Percentiles rank a stretch among this genome's conserved stretches.
phyloP scores from a whole-genome alignment of 2,329 filamentous ascomycete species.

The Chrysoporthe cubensis region DNA sequence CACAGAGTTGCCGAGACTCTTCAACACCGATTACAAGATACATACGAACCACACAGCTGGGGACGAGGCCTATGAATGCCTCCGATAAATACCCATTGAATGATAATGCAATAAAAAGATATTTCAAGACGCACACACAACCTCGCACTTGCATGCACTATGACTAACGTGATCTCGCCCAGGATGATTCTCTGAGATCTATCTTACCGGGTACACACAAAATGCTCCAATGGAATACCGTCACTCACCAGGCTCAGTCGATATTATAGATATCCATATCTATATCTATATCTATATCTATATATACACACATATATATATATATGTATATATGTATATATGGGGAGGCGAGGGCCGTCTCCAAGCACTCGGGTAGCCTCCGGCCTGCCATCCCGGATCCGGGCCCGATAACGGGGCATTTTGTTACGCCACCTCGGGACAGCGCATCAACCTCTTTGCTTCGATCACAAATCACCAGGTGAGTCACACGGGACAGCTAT shows the following conservation, averaged over 20 bases:
- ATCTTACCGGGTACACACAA: too few relatives aligned
- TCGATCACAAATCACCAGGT: background rate
- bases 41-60: slow-evolving; percentile 5
- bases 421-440: slow-evolving; percentile 3
- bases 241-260: too few relatives aligned
- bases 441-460: background rate
- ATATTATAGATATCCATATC: too few relatives aligned
- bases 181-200: background rate
- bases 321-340: too few relatives aligned
- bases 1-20: slow-evolving; percentile 12
- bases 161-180: background rate
- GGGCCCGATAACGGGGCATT: slow-evolving; percentile 15
- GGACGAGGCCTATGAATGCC: slow-evolving; percentile 21
- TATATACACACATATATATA: too few relatives aligned
- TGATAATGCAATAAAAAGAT: slow-evolving; percentile 25
- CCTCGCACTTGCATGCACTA: background rate
- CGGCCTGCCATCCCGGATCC: background rate
- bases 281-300: too few relatives aligned
- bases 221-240: too few relatives aligned
- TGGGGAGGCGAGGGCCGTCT: background rate
- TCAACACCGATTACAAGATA: slow-evolving; percentile 15
- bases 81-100: slow-evolving; percentile 22
- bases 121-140: background rate
- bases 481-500: background rate
- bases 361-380: background rate